Conservation (phyloP, 352 stramenopile genomes). For the Pythium chondricola region DNA sequence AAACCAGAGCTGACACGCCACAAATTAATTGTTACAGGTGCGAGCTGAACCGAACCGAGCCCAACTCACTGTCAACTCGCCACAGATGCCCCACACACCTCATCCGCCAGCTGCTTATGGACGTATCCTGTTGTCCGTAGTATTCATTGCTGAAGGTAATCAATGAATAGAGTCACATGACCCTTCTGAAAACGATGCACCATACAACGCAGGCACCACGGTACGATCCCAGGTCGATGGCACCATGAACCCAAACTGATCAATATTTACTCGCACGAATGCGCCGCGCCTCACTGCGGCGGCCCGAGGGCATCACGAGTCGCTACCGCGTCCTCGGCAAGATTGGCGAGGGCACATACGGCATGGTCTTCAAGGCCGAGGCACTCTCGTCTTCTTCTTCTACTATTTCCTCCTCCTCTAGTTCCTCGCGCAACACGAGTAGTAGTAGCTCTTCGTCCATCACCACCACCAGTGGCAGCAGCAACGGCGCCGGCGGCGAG, state of each 20-base stretch:
- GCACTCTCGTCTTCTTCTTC: conserved; percentile 25
- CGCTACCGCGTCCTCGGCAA: conserved; percentile 84
- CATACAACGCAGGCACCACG: not conserved
- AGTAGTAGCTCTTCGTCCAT: not conserved
- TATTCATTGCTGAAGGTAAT: too few relatives aligned
- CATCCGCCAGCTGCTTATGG: not conserved
- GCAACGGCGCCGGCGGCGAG: conserved; percentile 19
- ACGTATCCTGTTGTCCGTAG: too few relatives aligned
- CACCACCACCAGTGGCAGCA: not conserved
- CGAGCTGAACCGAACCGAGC: too few relatives aligned
- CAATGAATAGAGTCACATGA: too few relatives aligned
- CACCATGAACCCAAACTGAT: not conserved
- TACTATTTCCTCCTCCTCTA: conserved; percentile 30
- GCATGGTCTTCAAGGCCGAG: conserved; percentile 87
- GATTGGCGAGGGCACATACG: conserved; percentile 87
- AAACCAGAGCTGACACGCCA: too few relatives aligned
- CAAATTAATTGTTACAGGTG: too few relatives aligned
- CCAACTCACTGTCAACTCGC: too few relatives aligned
- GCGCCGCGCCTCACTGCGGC: conserved; percentile 51
- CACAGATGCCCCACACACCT: too few relatives aligned
- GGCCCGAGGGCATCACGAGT: conserved; percentile 68
- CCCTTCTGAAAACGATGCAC: not conserved
- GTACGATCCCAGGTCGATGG: not conserved
- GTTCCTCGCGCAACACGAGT: conserved; percentile 11
- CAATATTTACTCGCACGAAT: too few relatives aligned